Conservation (phyloP, 306 rosid genomes). For the Urtica urens region DNA sequence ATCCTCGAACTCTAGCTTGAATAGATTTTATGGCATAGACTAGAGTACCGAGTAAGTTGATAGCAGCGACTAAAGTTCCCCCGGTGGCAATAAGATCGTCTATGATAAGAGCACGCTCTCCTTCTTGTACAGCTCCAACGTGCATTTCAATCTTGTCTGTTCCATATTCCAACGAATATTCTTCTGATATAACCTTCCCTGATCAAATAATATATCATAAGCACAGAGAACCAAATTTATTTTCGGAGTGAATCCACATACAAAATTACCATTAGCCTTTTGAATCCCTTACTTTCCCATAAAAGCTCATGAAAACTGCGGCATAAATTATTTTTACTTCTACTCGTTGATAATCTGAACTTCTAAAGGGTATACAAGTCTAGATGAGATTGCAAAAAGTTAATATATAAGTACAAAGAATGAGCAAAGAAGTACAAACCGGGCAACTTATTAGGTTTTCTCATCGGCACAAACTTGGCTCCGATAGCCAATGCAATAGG, state of each 20-base stretch:
- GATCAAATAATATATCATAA: conserved; percentile 10
- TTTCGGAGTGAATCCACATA: background rate
- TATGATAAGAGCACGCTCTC: conserved; percentile 84
- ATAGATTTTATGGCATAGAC: background rate
- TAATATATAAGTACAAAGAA: too few relatives aligned
- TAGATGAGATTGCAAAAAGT: background rate
- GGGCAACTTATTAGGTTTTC: conserved; percentile 94
- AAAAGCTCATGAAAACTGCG: too few relatives aligned
- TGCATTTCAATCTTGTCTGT: conserved; percentile 96
- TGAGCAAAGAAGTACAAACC: conserved; percentile 32
- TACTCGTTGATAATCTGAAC: background rate
- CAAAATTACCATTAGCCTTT: too few relatives aligned
- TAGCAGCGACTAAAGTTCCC: conserved; percentile 86
- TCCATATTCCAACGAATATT: conserved; percentile 93
- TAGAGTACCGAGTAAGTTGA: conserved; percentile 71
- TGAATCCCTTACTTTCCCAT: too few relatives aligned
- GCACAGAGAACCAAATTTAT: background rate
- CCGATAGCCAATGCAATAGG: conserved; percentile 96
- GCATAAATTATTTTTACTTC: too few relatives aligned
- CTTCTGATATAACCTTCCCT: conserved; percentile 96
- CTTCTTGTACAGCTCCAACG: conserved; percentile 79
- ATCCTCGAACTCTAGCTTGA: too few relatives aligned
- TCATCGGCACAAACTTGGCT: conserved; percentile 95
- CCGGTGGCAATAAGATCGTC: conserved; percentile 99
- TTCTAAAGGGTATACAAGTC: background rate